Conservation (phyloP, 768 basidiomycete genomes). For the Clitopilus hobsonii region DNA sequence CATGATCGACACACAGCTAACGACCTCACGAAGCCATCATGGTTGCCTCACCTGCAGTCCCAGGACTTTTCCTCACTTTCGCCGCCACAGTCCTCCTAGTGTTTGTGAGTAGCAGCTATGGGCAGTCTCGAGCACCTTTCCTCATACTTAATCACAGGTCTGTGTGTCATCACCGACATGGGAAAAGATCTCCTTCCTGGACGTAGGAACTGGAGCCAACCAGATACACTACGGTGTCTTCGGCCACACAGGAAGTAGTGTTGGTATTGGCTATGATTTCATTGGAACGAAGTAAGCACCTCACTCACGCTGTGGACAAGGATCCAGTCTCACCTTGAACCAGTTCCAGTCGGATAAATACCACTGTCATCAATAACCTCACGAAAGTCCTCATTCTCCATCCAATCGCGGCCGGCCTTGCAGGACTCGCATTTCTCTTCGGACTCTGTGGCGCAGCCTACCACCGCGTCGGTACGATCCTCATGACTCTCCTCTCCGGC, state of each 20-base stretch:
- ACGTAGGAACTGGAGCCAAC: constrained; percentile 34
- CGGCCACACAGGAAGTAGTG: constrained; percentile 59
- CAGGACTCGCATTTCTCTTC: constrained; percentile 62
- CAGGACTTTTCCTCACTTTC: constrained; percentile 70
- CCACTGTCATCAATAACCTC: constrained; percentile 56
- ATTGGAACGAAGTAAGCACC: constrained; percentile 5
- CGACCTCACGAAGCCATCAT: constrained; percentile 15
- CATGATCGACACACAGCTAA: neutral
- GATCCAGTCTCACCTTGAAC: neutral
- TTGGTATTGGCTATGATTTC: constrained; percentile 57
- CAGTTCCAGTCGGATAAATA: constrained; percentile 34
- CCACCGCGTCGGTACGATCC: constrained; percentile 66
- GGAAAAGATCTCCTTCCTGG: constrained; percentile 64
- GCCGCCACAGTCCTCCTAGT: constrained; percentile 65
- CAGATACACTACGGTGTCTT: constrained; percentile 68
- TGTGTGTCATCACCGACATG: constrained; percentile 75
- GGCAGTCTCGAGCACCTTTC: neutral
- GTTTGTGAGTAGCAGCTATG: constrained; percentile 43
- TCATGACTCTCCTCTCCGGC: constrained; percentile 68
- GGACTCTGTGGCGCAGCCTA: constrained; percentile 64
- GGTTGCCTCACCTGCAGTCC: constrained; percentile 57
- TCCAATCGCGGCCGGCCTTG: constrained; percentile 69
- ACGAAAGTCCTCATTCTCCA: constrained; percentile 74
- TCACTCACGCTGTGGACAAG: neutral
- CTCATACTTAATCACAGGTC: constrained; percentile 47